These are phyloP conservation scores for Strobilomyces confusus DNA, from an alignment of 768 basidiomycete genomes.

Conservation along the genomic window DNA sequence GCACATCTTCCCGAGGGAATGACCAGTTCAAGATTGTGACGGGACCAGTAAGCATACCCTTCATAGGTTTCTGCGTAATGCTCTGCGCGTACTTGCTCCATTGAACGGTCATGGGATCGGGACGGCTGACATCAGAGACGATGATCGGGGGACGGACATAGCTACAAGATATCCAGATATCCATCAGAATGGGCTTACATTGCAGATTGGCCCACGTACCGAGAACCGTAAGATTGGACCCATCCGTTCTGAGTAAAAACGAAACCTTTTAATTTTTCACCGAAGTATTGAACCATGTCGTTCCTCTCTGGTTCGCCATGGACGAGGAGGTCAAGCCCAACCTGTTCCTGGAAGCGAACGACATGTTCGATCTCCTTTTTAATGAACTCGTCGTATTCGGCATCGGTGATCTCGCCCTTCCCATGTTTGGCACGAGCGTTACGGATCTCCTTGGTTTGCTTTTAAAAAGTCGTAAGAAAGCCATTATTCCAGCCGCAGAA, in stretches of 20 bases:
- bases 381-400: slow-evolving; percentile 95
- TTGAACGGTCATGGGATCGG: slow-evolving; percentile 88
- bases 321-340: slow-evolving; percentile 94
- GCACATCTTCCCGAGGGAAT: slow-evolving; percentile 98
- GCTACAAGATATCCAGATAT: slow-evolving; percentile 31
- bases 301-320: slow-evolving; percentile 99
- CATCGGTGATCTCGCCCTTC: slow-evolving; percentile 84
- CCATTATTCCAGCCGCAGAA: not conserved
- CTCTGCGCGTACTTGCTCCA: slow-evolving; percentile 98
- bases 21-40: slow-evolving; percentile 99
- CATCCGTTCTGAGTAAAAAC: slow-evolving; percentile 98
- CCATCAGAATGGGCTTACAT: slow-evolving; percentile 7
- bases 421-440: slow-evolving; percentile 90
- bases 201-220: slow-evolving; percentile 42
- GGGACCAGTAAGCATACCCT: slow-evolving; percentile 98
- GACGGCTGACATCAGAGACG: slow-evolving; percentile 95
- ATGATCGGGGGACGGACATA: slow-evolving; percentile 99
- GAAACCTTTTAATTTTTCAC: slow-evolving; percentile 91
- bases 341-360: slow-evolving; percentile 95
- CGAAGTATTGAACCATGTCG: slow-evolving; percentile 99
- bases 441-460: slow-evolving; percentile 99
- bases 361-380: slow-evolving; percentile 94
- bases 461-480: slow-evolving; percentile 13
- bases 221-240: slow-evolving; percentile 99
- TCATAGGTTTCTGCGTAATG: slow-evolving; percentile 91